Percentiles rank a stretch among this genome's conserved stretches.
Evolutionary conservation across 169 alveolate genomes (phyloP).

Genomic region (Plasmodium berghei): DNA sequence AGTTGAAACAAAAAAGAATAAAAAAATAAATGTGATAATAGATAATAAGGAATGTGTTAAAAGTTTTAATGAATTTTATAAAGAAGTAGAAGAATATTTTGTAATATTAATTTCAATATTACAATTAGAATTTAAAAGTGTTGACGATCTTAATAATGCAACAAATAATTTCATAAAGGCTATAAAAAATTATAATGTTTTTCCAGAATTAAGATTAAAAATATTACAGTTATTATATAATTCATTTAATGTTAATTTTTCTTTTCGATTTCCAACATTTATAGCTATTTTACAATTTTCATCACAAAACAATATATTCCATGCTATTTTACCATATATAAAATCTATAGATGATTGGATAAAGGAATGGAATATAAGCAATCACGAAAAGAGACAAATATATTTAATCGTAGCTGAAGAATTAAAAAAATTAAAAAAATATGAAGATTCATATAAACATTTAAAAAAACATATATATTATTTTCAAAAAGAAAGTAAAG

Average conservation of each 20-base stretch:
- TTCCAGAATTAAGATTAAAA: slow-evolving; percentile 79
- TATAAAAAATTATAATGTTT: slow-evolving; percentile 76
- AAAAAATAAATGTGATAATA: slow-evolving; percentile 74
- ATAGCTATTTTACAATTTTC: slow-evolving; percentile 82
- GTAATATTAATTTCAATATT: slow-evolving; percentile 83
- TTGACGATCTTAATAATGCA: slow-evolving; percentile 83
- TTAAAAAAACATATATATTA: slow-evolving; percentile 58
- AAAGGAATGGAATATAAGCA: slow-evolving; percentile 79
- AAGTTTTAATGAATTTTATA: slow-evolving; percentile 42
- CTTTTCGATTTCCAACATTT: slow-evolving; percentile 80
- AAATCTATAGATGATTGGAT: slow-evolving; percentile 83
- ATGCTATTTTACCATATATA: slow-evolving; percentile 76
- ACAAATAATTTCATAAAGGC: slow-evolving; percentile 80
- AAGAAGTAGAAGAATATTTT: slow-evolving; percentile 85
- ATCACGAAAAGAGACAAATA: slow-evolving; percentile 74
- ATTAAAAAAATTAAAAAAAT: slow-evolving; percentile 79
- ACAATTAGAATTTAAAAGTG: slow-evolving; percentile 83
- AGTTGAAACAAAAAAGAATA: slow-evolving; percentile 81
- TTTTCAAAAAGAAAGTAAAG: slow-evolving; percentile 43
- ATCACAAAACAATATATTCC: slow-evolving; percentile 80
- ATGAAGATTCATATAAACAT: slow-evolving; percentile 64
- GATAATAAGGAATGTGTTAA: slow-evolving; percentile 71
- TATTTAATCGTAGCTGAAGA: slow-evolving; percentile 81
- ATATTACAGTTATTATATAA: slow-evolving; percentile 83
- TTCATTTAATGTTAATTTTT: slow-evolving; percentile 79